Evolutionary conservation across 2,329 filamentous ascomycete genomes (phyloP).

Genomic region (Ascochyta viciae-villosae): DNA sequence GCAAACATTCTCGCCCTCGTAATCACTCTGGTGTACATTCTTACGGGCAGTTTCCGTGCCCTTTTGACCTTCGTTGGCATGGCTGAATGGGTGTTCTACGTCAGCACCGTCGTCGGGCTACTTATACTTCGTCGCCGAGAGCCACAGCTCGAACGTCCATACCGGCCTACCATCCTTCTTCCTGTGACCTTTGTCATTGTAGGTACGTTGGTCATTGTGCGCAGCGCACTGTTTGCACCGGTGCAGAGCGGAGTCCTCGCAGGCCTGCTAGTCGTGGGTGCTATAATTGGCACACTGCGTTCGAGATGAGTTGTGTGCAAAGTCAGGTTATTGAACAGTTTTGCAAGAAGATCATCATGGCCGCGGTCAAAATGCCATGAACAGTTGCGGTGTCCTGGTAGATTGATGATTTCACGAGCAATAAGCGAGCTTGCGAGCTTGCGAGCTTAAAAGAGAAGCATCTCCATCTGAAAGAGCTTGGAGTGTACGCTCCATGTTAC

Average conservation of each 20-base stretch:
- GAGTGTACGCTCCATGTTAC: background rate
- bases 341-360: background rate
- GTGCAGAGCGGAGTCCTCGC: conserved; percentile 61
- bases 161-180: conserved; percentile 60
- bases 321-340: background rate
- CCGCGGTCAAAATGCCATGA: background rate
- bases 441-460: background rate
- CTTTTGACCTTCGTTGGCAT: conserved; percentile 61
- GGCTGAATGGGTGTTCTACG: conserved; percentile 66
- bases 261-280: conserved; percentile 59
- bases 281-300: conserved; percentile 46
- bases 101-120: conserved; percentile 66
- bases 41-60: conserved; percentile 67
- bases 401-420: too few species aligned
- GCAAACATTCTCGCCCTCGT: conserved; percentile 38
- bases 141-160: conserved; percentile 62
- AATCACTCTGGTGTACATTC: conserved; percentile 62
- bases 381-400: too few species aligned
- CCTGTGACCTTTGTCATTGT: conserved; percentile 63
- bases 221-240: conserved; percentile 67
- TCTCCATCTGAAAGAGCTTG: background rate
- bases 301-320: conserved; percentile 9
- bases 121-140: conserved; percentile 65
- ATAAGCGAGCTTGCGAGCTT: too few species aligned
- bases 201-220: conserved; percentile 65